These are phyloP conservation scores for Quercus parvula DNA, from an alignment of 306 rosid species.

Conservation along the genomic window DNA sequence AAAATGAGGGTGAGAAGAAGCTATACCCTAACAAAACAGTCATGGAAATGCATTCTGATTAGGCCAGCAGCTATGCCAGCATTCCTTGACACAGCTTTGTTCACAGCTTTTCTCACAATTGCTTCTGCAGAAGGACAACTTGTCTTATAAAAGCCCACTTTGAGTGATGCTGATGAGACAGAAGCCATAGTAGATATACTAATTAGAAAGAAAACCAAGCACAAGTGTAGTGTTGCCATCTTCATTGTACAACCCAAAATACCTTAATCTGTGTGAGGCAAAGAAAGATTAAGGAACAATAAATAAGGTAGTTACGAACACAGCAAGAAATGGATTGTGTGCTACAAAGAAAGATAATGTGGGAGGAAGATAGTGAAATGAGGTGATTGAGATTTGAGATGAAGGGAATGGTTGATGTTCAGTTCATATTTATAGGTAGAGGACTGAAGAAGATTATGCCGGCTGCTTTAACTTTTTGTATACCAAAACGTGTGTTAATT, in stretches of 20 bases:
- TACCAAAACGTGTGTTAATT: not conserved
- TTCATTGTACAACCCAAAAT: not conserved
- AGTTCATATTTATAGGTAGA: not conserved
- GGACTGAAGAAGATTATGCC: not conserved
- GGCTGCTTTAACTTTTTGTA: not conserved
- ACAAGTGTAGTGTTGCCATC: not conserved
- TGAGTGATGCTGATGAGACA: slow-evolving; percentile 19
- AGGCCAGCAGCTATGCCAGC: slow-evolving; percentile 39
- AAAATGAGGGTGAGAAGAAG: not conserved
- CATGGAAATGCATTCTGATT: slow-evolving; percentile 46
- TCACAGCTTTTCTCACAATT: slow-evolving; percentile 24
- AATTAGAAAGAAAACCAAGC: slow-evolving; percentile 9
- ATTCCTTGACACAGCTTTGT: slow-evolving; percentile 24
- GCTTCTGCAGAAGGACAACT: slow-evolving; percentile 33
- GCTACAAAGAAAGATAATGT: not conserved
- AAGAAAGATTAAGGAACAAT: not conserved
- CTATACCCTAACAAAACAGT: slow-evolving; percentile 41
- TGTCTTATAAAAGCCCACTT: slow-evolving; percentile 21
- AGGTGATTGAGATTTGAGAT: not conserved
- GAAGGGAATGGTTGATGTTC: not conserved
- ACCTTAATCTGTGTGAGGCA: not conserved
- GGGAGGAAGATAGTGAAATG: not conserved
- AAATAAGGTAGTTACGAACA: not conserved
- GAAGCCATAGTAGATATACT: not conserved
- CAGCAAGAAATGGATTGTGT: not conserved